phyloP scores from a whole-genome alignment of 768 basidiomycete genomes.

The Amanita subjunquillea region DNA sequence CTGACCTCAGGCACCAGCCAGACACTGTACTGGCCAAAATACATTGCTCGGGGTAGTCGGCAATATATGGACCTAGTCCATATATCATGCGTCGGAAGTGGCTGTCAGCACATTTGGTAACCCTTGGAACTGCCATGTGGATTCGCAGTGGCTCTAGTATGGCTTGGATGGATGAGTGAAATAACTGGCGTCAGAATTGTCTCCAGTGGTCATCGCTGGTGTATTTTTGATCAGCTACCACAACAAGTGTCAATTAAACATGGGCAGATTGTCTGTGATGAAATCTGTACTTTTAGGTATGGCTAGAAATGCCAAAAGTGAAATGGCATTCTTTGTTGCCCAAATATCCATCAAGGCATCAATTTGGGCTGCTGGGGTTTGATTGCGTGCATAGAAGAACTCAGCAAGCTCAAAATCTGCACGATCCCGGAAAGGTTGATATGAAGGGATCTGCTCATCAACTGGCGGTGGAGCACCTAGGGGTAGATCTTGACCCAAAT shows the following conservation, averaged over 20 bases:
- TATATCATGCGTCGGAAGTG: conserved; percentile 8
- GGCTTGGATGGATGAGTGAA: conserved; percentile 10
- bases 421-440: conserved; percentile 8
- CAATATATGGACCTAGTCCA: no score
- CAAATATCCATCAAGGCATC: not conserved
- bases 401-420: conserved; percentile 10
- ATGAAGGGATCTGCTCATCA: not conserved
- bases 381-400: conserved; percentile 10
- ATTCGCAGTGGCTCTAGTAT: conserved; percentile 9
- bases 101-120: conserved; percentile 11
- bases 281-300: conserved; percentile 3
- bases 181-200: conserved; percentile 12
- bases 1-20: conserved; percentile 11
- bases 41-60: conserved; percentile 13
- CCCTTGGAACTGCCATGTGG: conserved; percentile 10
- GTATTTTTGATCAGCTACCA: conserved; percentile 6
- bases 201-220: conserved; percentile 4
- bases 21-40: conserved; percentile 9
- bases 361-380: conserved; percentile 14
- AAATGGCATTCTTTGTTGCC: conserved; percentile 15
- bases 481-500: not conserved
- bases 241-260: not conserved
- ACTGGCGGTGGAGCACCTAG: not conserved
- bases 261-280: not conserved
- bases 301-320: conserved; percentile 17